Percentiles rank a stretch among this genome's conserved stretches.
Evolutionary conservation across 1,139 yeast genomes (phyloP).

Genomic region (Yamadazyma conglobata): DNA sequence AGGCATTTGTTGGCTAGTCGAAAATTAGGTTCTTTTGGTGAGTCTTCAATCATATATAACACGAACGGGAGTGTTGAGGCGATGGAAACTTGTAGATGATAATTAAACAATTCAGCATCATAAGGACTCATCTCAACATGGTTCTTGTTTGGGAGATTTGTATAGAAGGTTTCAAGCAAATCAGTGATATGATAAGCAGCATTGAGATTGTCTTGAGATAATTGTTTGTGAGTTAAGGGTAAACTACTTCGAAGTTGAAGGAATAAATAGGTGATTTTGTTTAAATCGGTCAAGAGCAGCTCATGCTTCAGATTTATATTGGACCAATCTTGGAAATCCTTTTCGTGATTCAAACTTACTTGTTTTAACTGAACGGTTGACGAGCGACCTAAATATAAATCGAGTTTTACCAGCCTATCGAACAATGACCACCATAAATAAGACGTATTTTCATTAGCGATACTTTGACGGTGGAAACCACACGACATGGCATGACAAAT

Average conservation of each 20-base stretch:
- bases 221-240: conserved; percentile 4
- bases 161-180: conserved; percentile 5
- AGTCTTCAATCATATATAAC: conserved; percentile 5
- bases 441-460: conserved; percentile 18
- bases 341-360: conserved; percentile 8
- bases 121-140: neutral
- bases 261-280: conserved; percentile 7
- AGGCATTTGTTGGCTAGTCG: too few species aligned
- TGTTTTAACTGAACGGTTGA: conserved; percentile 11
- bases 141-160: conserved; percentile 2
- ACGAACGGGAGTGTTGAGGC: conserved; percentile 6
- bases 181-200: conserved; percentile 5
- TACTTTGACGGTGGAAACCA: conserved; percentile 37
- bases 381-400: conserved; percentile 15
- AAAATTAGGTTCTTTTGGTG: too few species aligned
- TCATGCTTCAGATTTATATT: conserved; percentile 6
- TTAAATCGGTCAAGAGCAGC: conserved; percentile 8
- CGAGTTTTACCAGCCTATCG: conserved; percentile 12
- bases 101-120: conserved; percentile 9
- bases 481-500: conserved; percentile 43
- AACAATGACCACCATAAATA: conserved; percentile 17
- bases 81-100: conserved; percentile 3
- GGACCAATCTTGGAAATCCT: conserved; percentile 3
- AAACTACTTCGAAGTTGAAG: conserved; percentile 6
- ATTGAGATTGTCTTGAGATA: conserved; percentile 6